Base-by-base conservation (phyloP, 257 asterid genomes). In the Anisodus tanguticus region DNA sequence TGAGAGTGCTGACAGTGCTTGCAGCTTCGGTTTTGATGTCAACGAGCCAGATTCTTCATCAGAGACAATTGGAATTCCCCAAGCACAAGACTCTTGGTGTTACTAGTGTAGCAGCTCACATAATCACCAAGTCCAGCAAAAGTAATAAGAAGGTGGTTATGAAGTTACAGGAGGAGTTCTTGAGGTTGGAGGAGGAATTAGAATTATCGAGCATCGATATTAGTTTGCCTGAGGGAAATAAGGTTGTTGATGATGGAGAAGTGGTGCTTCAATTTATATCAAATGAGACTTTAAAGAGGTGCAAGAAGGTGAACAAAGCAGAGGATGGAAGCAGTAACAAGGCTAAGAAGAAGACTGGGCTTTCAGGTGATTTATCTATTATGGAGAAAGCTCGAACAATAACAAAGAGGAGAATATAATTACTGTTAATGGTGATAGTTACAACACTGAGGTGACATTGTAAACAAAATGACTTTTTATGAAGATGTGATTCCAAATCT, bases 101-200 rank as follows among this genome's bases (percentile, higher is more conserved):
- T 11, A 55, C 59, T 15, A 13, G 15, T 55, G 17, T 17, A 55
- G 59, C 16, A 55, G n/a, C 16, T 55, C 6, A 9, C 17, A 12
- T 55, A 12, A 55, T 55, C 16, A 4, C 17, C 59, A 10, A 12
- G 15, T 55, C n/a, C 6, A 1, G n/a, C 17, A 4, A 93, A 83
- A 97, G 92, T 66, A 95, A 95, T 71, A 91, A 97, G 89, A 95
- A 93, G 90, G 87, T 91, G 60, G 89, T 85, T 2, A 89, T 94
- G 59, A 95, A 87, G 70, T 91, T 94, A 87, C 90, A 93, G 19
- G 93, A 91, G 82, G 96, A 90, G 78, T 94, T 91, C 89, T 83
- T 83, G 87, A 94, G 89, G 91, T 84, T 95, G 87, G 99, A 94
- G 88, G 92, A 88, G 90, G 93, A 92, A 55, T 79, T 93, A 60